phyloP scores from a whole-genome alignment of 140 eudicot species.

The Ambrosia hybrid region DNA sequence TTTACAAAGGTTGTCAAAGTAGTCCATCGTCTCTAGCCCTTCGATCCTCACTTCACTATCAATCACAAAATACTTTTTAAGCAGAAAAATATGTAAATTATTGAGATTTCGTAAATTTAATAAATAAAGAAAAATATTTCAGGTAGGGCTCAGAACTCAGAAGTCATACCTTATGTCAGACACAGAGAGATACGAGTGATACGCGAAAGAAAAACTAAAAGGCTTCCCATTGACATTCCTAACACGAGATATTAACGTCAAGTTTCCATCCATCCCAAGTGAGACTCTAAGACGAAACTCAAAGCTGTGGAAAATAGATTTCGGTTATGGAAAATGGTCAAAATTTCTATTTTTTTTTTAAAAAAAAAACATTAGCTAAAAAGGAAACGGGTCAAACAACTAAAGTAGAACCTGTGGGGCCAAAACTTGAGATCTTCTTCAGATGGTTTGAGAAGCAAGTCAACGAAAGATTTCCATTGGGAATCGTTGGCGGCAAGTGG shows the following conservation, averaged over 20 bases:
- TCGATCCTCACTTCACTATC: slow-evolving; percentile 83
- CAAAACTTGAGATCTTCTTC: slow-evolving; percentile 81
- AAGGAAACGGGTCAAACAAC: neutral
- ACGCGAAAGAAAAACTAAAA: slow-evolving; percentile 86
- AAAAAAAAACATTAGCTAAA: neutral
- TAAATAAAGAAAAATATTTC: neutral
- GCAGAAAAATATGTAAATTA: neutral
- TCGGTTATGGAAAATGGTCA: neutral
- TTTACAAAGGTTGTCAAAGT: slow-evolving; percentile 67
- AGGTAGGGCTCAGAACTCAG: no score
- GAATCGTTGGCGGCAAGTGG: slow-evolving; percentile 64
- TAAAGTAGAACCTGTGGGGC: slow-evolving; percentile 74
- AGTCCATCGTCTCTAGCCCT: slow-evolving; percentile 89
- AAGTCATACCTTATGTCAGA: slow-evolving; percentile 91
- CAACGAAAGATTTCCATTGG: slow-evolving; percentile 63
- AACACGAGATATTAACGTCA: slow-evolving; percentile 77
- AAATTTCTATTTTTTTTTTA: neutral
- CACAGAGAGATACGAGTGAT: slow-evolving; percentile 77
- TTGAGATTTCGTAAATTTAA: neutral
- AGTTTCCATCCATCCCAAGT: slow-evolving; percentile 70
- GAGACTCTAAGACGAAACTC: slow-evolving; percentile 90
- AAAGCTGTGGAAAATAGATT: slow-evolving; percentile 44
- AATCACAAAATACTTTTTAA: neutral
- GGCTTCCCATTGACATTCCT: slow-evolving; percentile 85
- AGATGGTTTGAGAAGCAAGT: slow-evolving; percentile 80